A percentile compares a stretch with the other conserved stretches of the same genome.
These are phyloP conservation scores for Phylloporus sp. DNA, from an alignment of 768 basidiomycete species.

Conservation along the genomic window DNA sequence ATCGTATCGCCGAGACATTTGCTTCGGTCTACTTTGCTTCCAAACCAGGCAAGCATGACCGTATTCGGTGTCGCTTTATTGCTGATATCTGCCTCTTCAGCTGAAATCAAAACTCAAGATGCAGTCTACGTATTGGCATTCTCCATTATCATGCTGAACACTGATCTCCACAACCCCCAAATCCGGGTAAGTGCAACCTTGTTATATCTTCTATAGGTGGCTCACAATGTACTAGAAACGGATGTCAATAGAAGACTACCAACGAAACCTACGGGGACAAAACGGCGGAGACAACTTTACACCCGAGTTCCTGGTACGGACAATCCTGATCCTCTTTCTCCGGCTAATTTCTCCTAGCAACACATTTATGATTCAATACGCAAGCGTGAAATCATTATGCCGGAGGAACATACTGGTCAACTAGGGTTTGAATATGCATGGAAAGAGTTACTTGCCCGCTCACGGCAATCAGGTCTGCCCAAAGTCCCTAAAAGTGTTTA, in stretches of 20 bases:
- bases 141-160: constrained; percentile 98
- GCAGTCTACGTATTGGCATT: constrained; percentile 92
- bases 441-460: constrained; percentile 88
- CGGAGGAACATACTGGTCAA: constrained; percentile 95
- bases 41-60: constrained; percentile 53
- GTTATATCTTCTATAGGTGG: not conserved
- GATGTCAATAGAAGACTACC: constrained; percentile 95
- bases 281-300: constrained; percentile 85
- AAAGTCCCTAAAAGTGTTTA: constrained; percentile 3
- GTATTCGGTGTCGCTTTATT: not conserved
- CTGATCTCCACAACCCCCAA: constrained; percentile 94
- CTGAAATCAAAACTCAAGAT: constrained; percentile 86
- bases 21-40: constrained; percentile 88
- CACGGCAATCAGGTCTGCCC: constrained; percentile 69
- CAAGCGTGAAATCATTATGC: constrained; percentile 93
- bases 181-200: constrained; percentile 55
- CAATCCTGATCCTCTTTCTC: not conserved
- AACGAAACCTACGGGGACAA: constrained; percentile 86
- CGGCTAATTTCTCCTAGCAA: constrained; percentile 47
- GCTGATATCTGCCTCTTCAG: constrained; percentile 35
- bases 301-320: constrained; percentile 73
- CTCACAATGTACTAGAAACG: constrained; percentile 61
- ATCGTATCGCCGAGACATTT: constrained; percentile 91
- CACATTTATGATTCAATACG: constrained; percentile 92
- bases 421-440: constrained; percentile 98